Conservation (phyloP, 805 yeast species). For the Yarrowia sp. region DNA sequence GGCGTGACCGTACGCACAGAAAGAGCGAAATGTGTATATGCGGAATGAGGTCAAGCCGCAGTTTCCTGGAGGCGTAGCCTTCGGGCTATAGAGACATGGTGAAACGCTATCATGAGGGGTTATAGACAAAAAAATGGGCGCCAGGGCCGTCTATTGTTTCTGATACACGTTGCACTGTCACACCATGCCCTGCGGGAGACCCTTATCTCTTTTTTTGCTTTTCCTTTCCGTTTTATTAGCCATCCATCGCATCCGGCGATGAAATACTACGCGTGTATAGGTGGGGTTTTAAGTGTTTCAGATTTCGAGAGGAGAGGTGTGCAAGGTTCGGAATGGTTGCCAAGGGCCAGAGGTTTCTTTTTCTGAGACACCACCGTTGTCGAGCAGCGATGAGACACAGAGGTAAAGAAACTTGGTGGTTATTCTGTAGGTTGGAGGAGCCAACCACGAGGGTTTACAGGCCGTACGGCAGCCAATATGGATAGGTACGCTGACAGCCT, state of each 20-base stretch:
- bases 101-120: neutral
- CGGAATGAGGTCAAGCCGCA: neutral
- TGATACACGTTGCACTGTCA: neutral
- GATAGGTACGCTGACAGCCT: too few species aligned
- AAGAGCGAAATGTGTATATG: neutral
- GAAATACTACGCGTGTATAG: neutral
- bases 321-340: conserved; percentile 1
- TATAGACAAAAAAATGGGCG: neutral
- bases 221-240: too few species aligned
- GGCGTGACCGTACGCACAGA: too few species aligned
- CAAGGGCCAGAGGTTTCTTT: neutral
- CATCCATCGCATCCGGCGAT: neutral
- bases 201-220: too few species aligned
- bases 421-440: too few species aligned
- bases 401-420: too few species aligned
- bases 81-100: neutral
- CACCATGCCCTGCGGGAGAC: too few species aligned
- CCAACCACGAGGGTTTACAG: too few species aligned
- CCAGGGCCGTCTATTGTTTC: neutral
- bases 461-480: too few species aligned
- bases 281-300: neutral
- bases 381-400: conserved; percentile 1
- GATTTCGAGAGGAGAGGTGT: neutral
- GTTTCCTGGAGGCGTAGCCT: too few species aligned
- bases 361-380: conserved; percentile 7